Evolutionary conservation across 345 rosid genomes (phyloP), one percentile per base, ranked within the genome.

Genomic region (Rhizophora mangle): DNA sequence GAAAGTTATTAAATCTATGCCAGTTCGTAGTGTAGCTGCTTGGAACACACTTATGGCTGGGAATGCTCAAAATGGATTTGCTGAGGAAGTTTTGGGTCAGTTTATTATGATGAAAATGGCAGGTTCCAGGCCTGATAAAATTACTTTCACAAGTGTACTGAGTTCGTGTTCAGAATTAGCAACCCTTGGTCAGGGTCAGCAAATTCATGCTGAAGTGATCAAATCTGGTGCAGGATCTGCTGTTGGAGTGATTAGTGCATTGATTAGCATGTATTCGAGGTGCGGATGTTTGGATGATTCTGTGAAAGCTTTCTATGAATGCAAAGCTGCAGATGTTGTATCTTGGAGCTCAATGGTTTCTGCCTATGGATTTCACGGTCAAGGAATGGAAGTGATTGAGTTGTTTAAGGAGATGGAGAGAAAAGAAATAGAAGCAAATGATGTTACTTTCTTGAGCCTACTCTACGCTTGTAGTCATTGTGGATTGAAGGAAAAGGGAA

Each of bases 321-420:
- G 85, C 60, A 72, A 80, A 54, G 81, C 73, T 46, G 84, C 76
- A 2, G 98, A 94, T 82, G 77, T 74, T 46, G 88, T 94, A n/a
- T 65, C 80, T 72, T 91, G 96, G 96, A 89, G 90, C 80, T 84
- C 96, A 0, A 86, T 88, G 87, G 84, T 90, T 67, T 76, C 90
- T 75, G 94, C 96, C 29, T 88, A 88, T 61, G 96, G 87, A 51
- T 88, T 88, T 80, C 96, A 90, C n/a, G 96, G 96, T 24, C 75
- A 60, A 64, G 94, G 90, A 21, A 70, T 60, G 69, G 85, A 86
- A 71, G 94, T 91, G 8, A 74, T 88, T 53, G 62, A 78, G 53
- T 74, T 90, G 84, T 90, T 88, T 78, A 76, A 80, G 57, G 72
- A 52, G 53, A 90, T 86, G 92, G 85, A 58, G 72, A 72, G 68